phyloP scores from a whole-genome alignment of 1,284 basidiomycete species.

The Phlebopus sp. region DNA sequence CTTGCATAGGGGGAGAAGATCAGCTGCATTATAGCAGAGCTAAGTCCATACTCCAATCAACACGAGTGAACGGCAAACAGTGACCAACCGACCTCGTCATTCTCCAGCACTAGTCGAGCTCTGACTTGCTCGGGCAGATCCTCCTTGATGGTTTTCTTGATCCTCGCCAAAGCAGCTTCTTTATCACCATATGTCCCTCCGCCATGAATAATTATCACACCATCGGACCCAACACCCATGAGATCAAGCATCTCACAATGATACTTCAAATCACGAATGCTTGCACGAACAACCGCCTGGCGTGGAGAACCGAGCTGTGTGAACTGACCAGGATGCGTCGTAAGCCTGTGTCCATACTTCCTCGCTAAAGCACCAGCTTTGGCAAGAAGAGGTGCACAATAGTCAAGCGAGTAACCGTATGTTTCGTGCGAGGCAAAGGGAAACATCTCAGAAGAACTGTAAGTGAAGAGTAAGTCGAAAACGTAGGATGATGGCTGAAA shows the following conservation, averaged over 20 bases:
- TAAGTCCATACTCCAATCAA: conserved; percentile 28
- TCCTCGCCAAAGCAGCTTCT: conserved; percentile 61
- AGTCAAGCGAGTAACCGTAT: conserved; percentile 79
- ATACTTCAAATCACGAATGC: conserved; percentile 78
- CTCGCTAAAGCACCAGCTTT: conserved; percentile 73
- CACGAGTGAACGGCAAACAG: not conserved
- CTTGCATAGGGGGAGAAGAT: conserved; percentile 79
- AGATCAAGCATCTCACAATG: conserved; percentile 84
- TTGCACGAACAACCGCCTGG: conserved; percentile 68
- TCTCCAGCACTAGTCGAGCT: conserved; percentile 81
- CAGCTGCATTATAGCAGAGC: conserved; percentile 87
- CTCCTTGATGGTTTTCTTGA: conserved; percentile 67
- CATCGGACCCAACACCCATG: conserved; percentile 75
- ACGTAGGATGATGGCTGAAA: not conserved
- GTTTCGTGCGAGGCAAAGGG: conserved; percentile 83
- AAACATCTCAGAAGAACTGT: conserved; percentile 81
- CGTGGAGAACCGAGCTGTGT: conserved; percentile 83
- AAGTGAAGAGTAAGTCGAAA: conserved; percentile 2
- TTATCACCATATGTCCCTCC: conserved; percentile 86
- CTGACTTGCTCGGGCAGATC: conserved; percentile 64
- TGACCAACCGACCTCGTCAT: conserved; percentile 68
- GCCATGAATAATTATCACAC: conserved; percentile 80
- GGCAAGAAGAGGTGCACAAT: conserved; percentile 40
- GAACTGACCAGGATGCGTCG: conserved; percentile 86
- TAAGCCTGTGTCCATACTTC: conserved; percentile 77